A percentile compares a stretch with the other conserved stretches of the same genome.
phyloP scores from a whole-genome alignment of 2,329 filamentous ascomycete species.

The Lasiodiplodia hormozganensis region DNA sequence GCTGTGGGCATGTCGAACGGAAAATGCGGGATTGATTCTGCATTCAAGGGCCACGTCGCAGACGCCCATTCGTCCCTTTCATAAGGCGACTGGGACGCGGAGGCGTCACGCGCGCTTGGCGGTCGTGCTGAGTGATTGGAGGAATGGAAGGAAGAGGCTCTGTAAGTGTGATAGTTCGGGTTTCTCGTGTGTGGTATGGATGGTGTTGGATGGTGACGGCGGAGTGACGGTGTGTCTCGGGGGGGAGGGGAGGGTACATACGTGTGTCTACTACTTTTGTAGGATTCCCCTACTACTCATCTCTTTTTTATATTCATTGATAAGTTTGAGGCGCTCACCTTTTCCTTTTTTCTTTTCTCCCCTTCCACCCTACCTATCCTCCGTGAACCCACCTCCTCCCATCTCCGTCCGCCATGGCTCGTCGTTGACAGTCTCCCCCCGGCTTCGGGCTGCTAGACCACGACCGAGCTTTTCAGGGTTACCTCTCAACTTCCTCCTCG shows the following conservation, averaged over 20 bases:
- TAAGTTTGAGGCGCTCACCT: neutral
- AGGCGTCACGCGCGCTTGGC: neutral
- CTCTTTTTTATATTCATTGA: neutral
- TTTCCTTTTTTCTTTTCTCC: neutral
- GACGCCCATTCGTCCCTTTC: neutral
- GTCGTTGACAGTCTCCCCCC: neutral
- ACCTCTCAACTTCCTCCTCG: no score
- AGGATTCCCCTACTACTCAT: neutral
- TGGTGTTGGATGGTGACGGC: neutral
- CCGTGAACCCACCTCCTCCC: neutral
- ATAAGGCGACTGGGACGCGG: neutral
- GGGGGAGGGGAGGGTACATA: neutral
- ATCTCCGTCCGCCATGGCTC: neutral
- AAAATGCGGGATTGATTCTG: neutral
- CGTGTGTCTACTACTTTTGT: neutral
- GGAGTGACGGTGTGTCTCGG: neutral
- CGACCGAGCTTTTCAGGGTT: no score
- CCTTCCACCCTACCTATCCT: no score
- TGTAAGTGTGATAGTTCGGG: neutral
- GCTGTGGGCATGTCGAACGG: neutral
- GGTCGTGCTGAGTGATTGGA: neutral
- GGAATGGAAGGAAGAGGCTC: neutral
- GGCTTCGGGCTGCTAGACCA: neutral
- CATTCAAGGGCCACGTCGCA: neutral
- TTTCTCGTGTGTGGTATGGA: neutral